phyloP scores from a whole-genome alignment of 768 basidiomycete species.

The Russula ochroleuca region DNA sequence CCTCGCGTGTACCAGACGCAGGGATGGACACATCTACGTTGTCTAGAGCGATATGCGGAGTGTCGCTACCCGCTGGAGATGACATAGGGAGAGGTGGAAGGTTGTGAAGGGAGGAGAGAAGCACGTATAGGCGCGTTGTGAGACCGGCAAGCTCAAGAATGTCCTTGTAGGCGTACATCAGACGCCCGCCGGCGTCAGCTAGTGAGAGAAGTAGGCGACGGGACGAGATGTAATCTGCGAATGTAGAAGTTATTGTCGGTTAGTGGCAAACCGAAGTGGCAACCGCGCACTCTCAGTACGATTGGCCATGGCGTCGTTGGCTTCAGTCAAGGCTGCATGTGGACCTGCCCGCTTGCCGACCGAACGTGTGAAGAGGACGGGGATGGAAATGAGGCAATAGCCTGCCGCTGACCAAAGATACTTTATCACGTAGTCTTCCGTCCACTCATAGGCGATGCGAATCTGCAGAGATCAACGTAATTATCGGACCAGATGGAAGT shows the following conservation, averaged over 20 bases:
- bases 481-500: background rate
- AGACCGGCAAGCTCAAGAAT: slow-evolving; percentile 92
- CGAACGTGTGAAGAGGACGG: slow-evolving; percentile 64
- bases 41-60: slow-evolving; percentile 53
- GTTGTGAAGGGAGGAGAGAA: slow-evolving; percentile 80
- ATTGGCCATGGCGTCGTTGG: slow-evolving; percentile 41
- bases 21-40: slow-evolving; percentile 70
- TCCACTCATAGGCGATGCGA: slow-evolving; percentile 90
- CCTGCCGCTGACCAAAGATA: slow-evolving; percentile 94
- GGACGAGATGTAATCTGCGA: slow-evolving; percentile 83
- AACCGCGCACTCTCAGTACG: slow-evolving; percentile 45
- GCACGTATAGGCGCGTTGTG: slow-evolving; percentile 83
- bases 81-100: slow-evolving; percentile 50
- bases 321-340: slow-evolving; percentile 6
- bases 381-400: slow-evolving; percentile 87
- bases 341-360: slow-evolving; percentile 29
- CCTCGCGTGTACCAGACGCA: slow-evolving; percentile 18
- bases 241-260: background rate
- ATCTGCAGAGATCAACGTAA: slow-evolving; percentile 46
- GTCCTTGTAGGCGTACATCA: slow-evolving; percentile 98
- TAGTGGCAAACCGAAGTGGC: background rate
- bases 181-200: slow-evolving; percentile 91
- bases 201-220: slow-evolving; percentile 85
- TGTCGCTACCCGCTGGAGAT: slow-evolving; percentile 33
- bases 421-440: slow-evolving; percentile 95